Percentiles rank a stretch among this genome's conserved stretches.
phyloP scores from a whole-genome alignment of 352 stramenopile genomes.

The Blastocystis sp. region DNA sequence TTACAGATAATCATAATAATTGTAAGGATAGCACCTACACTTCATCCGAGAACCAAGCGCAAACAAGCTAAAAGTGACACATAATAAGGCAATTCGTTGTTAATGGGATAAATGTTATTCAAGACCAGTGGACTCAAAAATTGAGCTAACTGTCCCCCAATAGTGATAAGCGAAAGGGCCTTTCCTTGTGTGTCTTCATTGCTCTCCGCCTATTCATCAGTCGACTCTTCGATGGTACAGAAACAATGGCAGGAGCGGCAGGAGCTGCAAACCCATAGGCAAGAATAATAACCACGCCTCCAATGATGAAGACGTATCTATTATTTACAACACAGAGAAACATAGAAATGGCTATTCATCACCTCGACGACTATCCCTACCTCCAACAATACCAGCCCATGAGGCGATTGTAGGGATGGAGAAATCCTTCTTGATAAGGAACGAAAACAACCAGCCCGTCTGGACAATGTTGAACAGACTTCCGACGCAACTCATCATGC shows the following conservation, averaged over 20 bases:
- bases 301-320: conserved; percentile 17
- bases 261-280: conserved; percentile 50
- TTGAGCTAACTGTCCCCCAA: conserved; percentile 30
- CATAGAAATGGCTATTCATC: background rate
- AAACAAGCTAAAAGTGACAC: background rate
- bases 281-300: conserved; percentile 40
- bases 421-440: conserved; percentile 47
- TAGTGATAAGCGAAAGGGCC: conserved; percentile 7
- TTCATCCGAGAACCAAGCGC: background rate
- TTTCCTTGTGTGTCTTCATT: conserved; percentile 38
- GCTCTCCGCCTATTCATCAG: conserved; percentile 50
- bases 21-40: background rate
- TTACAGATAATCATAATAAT: conserved; percentile 52
- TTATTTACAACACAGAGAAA: background rate
- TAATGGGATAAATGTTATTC: conserved; percentile 54
- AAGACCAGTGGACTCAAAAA: conserved; percentile 24
- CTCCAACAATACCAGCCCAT: background rate
- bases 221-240: background rate
- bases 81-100: conserved; percentile 54
- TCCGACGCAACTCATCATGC: conserved; percentile 1
- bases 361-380: background rate
- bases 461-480: conserved; percentile 34
- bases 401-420: conserved; percentile 47
- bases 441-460: conserved; percentile 43
- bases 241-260: conserved; percentile 6